phyloP scores from a whole-genome alignment of 805 yeast genomes.

The Jamesozyma jinghongensis region DNA sequence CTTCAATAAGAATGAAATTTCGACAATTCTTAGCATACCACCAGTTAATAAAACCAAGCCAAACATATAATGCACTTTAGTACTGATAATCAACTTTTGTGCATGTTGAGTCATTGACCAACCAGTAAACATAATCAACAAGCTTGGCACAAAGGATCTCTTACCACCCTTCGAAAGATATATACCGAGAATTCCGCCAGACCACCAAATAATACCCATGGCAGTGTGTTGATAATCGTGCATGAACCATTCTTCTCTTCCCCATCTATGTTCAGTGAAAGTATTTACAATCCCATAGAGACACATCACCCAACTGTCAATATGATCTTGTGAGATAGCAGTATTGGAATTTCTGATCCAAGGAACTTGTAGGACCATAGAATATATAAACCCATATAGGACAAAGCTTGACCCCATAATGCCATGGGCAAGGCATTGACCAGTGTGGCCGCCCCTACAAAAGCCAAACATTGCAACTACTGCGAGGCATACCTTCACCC shows the following conservation, averaged over 20 bases:
- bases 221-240: slow-evolving; percentile 94
- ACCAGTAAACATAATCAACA: slow-evolving; percentile 80
- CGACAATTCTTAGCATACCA: slow-evolving; percentile 67
- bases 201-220: slow-evolving; percentile 97
- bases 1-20: slow-evolving; percentile 63
- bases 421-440: slow-evolving; percentile 95
- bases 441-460: slow-evolving; percentile 74
- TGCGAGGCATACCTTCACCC: slow-evolving; percentile 74
- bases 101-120: slow-evolving; percentile 90
- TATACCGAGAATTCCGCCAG: slow-evolving; percentile 82
- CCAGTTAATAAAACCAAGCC: slow-evolving; percentile 74
- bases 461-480: slow-evolving; percentile 81
- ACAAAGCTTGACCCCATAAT: slow-evolving; percentile 91
- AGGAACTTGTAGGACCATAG: slow-evolving; percentile 59
- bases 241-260: slow-evolving; percentile 76
- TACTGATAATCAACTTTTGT: slow-evolving; percentile 66
- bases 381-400: slow-evolving; percentile 63
- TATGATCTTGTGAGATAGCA: slow-evolving; percentile 69
- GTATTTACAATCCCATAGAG: slow-evolving; percentile 91
- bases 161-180: slow-evolving; percentile 58
- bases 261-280: slow-evolving; percentile 96
- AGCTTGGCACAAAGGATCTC: slow-evolving; percentile 71
- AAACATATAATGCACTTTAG: slow-evolving; percentile 81
- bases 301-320: slow-evolving; percentile 72
- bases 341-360: slow-evolving; percentile 52